These are phyloP conservation scores for Pythium coloratum DNA, from an alignment of 352 stramenopile genomes.

Conservation along the genomic window DNA sequence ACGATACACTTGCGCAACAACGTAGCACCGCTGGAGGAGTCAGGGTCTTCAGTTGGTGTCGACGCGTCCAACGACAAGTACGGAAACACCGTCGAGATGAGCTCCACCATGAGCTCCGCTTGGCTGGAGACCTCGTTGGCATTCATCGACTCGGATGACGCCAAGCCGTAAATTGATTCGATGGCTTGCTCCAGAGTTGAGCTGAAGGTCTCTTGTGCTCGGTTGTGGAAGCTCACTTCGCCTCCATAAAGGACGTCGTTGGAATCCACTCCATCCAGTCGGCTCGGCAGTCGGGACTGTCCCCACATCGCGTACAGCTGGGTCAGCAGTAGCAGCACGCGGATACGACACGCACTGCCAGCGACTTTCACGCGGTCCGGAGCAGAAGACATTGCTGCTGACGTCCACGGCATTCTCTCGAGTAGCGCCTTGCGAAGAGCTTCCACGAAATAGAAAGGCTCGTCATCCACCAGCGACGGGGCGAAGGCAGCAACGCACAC, in stretches of 20 bases:
- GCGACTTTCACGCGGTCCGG: conserved; percentile 16
- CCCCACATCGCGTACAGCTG: conserved; percentile 69
- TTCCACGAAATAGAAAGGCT: conserved; percentile 88
- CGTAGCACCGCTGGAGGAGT: conserved; percentile 11
- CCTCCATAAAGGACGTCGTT: conserved; percentile 87
- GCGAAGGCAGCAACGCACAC: conserved; percentile 70
- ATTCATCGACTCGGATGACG: not conserved
- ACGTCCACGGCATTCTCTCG: conserved; percentile 45
- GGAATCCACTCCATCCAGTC: conserved; percentile 60
- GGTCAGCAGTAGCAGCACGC: conserved; percentile 40
- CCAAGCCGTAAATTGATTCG: conserved; percentile 21
- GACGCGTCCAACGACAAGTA: conserved; percentile 26
- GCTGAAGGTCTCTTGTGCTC: conserved; percentile 52
- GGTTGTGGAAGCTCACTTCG: conserved; percentile 46
- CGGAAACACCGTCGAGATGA: conserved; percentile 9
- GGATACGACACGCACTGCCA: conserved; percentile 33
- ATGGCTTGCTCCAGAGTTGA: conserved; percentile 59
- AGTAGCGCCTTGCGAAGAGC: conserved; percentile 70
- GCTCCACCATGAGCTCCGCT: conserved; percentile 23
- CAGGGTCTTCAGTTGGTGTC: not conserved
- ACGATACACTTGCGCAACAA: conserved; percentile 25
- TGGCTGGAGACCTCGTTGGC: conserved; percentile 9
- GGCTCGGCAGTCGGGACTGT: conserved; percentile 39
- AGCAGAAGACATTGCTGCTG: not conserved
- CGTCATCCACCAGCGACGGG: conserved; percentile 72